Base-by-base conservation (phyloP, 495 filamentous ascomycete species). In the Neurospora sp. region DNA sequence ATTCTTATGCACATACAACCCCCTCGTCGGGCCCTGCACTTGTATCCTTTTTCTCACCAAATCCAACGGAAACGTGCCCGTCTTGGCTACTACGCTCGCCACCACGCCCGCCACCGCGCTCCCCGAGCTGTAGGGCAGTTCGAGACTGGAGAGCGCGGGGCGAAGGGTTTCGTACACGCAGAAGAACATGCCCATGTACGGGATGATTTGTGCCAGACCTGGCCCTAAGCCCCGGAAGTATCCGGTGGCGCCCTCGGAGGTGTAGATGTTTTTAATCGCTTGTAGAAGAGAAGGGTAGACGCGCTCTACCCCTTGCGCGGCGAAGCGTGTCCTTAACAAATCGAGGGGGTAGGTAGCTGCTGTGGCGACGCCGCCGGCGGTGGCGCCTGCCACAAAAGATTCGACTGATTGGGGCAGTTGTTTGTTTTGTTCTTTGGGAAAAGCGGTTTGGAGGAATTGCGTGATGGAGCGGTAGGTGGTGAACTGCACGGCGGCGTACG, bases 171-270 rank as follows among this genome's bases (percentile, higher is more conserved):
- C 96, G 83, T 98, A 98, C 59, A 88, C 86, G 42, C 92, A 88
- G 83, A 99, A 99, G 83, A 99, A 98, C 5, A 96, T 79, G 3
- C 96, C 96, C 94, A 98, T 99, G 79, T 94, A 95, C 4, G 96
- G 96, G 22, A 98, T 89, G 44, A 99, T 92, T 82, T 97, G 94
- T 17, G 83, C 89, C 31, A 98, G 84, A 0, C 89, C 93, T 0
- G 96, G 93, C 0, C 86, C 86, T 37, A 96, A 83, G 0, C 96
- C 96, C 44, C 92, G 92, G 82, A 95, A 99, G 81, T 96, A 97
- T 0, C 96, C 96, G 12, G 78, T 75, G 0, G 81, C 31, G 0
- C 96, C 96, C 82, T 99, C 96, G 65, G 91, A 82, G 3, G 82
- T 84, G n/a, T 81, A 81, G 74, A 99, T 98, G 39, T 94, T 89